Evolutionary conservation across 2,329 filamentous ascomycete species (phyloP), one percentile per base, ranked within the genome.

Genomic region (Epichloe glyceriae): DNA sequence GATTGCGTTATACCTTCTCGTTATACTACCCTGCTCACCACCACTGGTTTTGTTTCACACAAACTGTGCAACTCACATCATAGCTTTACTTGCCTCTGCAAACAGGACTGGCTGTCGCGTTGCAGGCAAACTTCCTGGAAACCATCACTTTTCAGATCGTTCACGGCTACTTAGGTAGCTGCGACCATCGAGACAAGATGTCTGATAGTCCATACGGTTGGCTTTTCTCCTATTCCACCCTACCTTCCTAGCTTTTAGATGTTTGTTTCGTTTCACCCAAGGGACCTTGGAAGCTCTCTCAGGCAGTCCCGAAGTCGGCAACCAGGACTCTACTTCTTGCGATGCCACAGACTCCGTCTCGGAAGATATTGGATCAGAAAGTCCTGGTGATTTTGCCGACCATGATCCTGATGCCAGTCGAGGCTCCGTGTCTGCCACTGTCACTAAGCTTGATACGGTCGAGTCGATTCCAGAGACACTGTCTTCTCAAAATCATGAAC

Each of bases 121-220:
- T 49, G 33, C 30, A 49, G 47, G 14, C 40, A 26, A 38, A 40
- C 33, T 6, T 43, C n/a, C 20, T 22, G 19, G 41, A 43, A 7
- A 8, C n/a, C 30, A 30, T 44, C 40, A 6, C 10, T 43, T n/a
- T 5, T 44, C 20, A 20, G 10, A 14, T 44, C 40, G 42, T 37
- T n/a, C 11, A 15, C 38, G 30, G 20, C 30, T 22, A 15, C 20
- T 43, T 19, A 10, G 47, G 47, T 38, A 44, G 33, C 34, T 30
- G 33, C 19, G 15, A 49, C 41, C 46, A 49, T 44, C 35, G 30
- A 19, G 41, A 39, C 46, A 47, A 40, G n/a, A 52, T 50, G 50
- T 17, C 38, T 38, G 35, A 10, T 14, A 20, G 20, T 22, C 37
- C 26, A 15, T 2, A 37, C 42, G 35, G 35, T 38, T 49, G 50